Evolutionary conservation across 306 rosid species (phyloP), one percentile per base, ranked within the genome.

Genomic region (Biancaea sappan): DNA sequence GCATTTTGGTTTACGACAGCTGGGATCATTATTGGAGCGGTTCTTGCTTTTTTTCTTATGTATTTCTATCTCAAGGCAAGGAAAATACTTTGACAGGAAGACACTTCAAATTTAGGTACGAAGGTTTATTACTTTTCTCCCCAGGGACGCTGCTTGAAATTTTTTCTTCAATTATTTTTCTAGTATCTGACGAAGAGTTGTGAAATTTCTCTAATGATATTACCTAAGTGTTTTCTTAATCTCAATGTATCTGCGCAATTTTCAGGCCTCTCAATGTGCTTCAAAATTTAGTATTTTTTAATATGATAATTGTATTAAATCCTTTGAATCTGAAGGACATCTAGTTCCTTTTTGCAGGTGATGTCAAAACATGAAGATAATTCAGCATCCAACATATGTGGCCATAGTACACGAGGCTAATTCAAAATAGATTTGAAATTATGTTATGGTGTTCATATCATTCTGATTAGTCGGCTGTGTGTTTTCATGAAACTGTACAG

Each of bases 1-100:
- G 99, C 99, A 35, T 95, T 95, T 84, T 95, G 97, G 97, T 70
- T 90, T 37, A 92, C 98, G n/a, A 95, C 99, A 19, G 92, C 90
- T 43, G 98, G 98, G 83, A 92, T 95, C 56, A 72, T 92, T 43
- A 32, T 86, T 72, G 98, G 99, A 19, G 88, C 87, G 19, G 74
- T 95, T 29, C 58, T 92, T 73, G 90, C 82, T 32, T 95, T 92
- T 76, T 87, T 88, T 41, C 87, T 95, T 8, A 76, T 87, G 92
- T 92, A 88, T 76, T 83, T 71, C 24, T 95, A 95, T 79, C 92
- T 95, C 79, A 90, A 77, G 84, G 88, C 76, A 21, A 82, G 99
- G 78, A 95, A 88, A 82, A 82, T 95, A 80, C 84, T 95, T 56
- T 95, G 82, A 90, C 53, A 24, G 68, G 72, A 74, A 64, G 68